These are phyloP conservation scores for Hypoxylon subgilvum DNA, from an alignment of 495 filamentous ascomycete species.

Conservation along the genomic window DNA sequence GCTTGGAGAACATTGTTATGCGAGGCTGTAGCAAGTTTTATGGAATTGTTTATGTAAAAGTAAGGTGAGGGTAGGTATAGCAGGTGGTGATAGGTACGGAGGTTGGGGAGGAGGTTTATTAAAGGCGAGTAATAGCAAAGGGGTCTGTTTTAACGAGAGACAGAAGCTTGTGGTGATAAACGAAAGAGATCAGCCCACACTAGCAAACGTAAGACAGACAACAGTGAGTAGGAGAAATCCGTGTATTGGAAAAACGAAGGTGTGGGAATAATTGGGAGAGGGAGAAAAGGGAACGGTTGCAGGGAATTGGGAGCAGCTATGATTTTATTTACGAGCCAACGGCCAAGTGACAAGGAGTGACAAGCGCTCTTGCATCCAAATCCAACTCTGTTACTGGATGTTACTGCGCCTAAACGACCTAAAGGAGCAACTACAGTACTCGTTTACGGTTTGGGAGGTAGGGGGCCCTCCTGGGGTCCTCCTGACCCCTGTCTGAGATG, in stretches of 20 bases:
- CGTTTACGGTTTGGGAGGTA: constrained; percentile 32
- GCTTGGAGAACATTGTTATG: constrained; percentile 51
- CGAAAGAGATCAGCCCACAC: constrained; percentile 22
- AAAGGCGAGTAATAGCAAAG: constrained; percentile 22
- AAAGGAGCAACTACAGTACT: not conserved
- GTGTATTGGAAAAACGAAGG: constrained; percentile 33
- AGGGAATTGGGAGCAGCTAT: constrained; percentile 28
- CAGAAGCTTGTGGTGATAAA: constrained; percentile 24
- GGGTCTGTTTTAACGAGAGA: constrained; percentile 35
- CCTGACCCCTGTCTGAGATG: constrained; percentile 25
- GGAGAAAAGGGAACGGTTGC: constrained; percentile 20
- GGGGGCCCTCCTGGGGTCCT: not conserved
- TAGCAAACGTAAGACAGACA: constrained; percentile 30
- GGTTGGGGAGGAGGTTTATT: constrained; percentile 21
- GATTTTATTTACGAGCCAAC: constrained; percentile 39
- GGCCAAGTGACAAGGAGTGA: constrained; percentile 31
- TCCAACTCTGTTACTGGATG: constrained; percentile 21
- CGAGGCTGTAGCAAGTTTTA: not conserved
- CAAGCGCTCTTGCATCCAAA: constrained; percentile 28
- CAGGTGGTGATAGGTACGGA: not conserved
- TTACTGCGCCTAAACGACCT: constrained; percentile 5
- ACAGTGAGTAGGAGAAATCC: constrained; percentile 12
- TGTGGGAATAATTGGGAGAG: constrained; percentile 35
- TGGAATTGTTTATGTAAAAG: not conserved
- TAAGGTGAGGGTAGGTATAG: constrained; percentile 6